Evolutionary conservation across 306 rosid species (phyloP).

Genomic region (Trifolium pratense): DNA sequence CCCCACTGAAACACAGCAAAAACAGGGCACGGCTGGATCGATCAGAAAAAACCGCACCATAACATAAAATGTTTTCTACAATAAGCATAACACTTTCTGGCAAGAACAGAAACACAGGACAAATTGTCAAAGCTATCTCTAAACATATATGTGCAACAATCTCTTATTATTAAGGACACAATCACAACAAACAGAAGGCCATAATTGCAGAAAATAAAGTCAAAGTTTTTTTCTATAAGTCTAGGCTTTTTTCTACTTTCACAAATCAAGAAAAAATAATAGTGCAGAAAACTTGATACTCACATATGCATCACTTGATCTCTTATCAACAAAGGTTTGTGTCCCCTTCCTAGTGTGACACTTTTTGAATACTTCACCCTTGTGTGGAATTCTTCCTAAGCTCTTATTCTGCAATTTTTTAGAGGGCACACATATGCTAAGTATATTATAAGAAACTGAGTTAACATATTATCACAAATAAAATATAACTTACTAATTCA

Average conservation of each 20-base stretch:
- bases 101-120: too few relatives aligned
- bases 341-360: conserved; percentile 1
- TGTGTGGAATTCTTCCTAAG: conserved; percentile 2
- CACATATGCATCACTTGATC: background rate
- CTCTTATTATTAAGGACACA: too few relatives aligned
- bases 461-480: background rate
- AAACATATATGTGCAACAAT: too few relatives aligned
- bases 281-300: background rate
- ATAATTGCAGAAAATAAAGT: too few relatives aligned
- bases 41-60: too few relatives aligned
- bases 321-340: background rate
- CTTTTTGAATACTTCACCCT: background rate
- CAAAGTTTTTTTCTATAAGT: background rate
- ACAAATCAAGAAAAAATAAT: background rate
- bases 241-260: too few relatives aligned
- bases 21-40: too few relatives aligned
- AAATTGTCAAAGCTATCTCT: too few relatives aligned
- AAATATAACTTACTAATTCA: background rate
- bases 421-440: background rate
- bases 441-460: background rate
- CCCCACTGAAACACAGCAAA: too few relatives aligned
- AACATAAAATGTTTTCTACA: too few relatives aligned
- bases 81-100: too few relatives aligned
- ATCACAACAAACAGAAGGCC: too few relatives aligned
- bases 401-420: background rate